Evolutionary conservation across 192 early-diverging fungal species (phyloP), one percentile per base, ranked within the genome.

Genomic region (Coemansia sp.): DNA sequence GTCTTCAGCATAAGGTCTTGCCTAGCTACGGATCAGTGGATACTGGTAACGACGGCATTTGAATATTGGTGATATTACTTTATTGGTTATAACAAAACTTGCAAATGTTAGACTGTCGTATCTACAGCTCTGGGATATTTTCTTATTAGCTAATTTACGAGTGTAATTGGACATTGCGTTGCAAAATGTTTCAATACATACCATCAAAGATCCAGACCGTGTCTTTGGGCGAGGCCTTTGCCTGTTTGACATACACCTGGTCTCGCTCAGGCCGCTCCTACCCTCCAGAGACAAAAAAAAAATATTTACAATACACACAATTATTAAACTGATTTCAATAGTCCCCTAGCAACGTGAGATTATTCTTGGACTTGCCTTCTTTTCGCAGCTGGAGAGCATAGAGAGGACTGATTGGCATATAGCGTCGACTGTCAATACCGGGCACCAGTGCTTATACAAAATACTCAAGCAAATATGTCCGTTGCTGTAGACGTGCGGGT

Each of bases 401-500:
- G 95, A 96, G 53, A 91, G 88, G 29, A 98, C 88, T 0, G 92
- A 94, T 64, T 98, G 85, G 69, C 95, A 98, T 13, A 98, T 90
- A 3, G 91, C 89, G 33, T 89, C 87, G 27, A 97, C 92, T 6
- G 96, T 97, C 69, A 97, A 86, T 0, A 95, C 97, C 0, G 97
- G 97, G 22, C 88, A 90, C 97, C 97, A 98, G 39, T 96, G 88
- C 71, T 91, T 91, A 76, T 97, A 97, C 44, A 98, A 87, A 63
- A 98, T 97, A 69, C 95, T 96, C 36, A 98, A 77, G 73, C 97
- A 98, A 58, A 98, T 98, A 68, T 98, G 97, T n/a, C 96, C 95
- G 74, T 98, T 98, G 81, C 89, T 89, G 75, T 95, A 94, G 40
- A 91, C 82, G 72, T 94, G 92, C 38, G 92, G 92, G 64, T 94